Base-by-base conservation (phyloP, 345 rosid species). In the Firmiana major region DNA sequence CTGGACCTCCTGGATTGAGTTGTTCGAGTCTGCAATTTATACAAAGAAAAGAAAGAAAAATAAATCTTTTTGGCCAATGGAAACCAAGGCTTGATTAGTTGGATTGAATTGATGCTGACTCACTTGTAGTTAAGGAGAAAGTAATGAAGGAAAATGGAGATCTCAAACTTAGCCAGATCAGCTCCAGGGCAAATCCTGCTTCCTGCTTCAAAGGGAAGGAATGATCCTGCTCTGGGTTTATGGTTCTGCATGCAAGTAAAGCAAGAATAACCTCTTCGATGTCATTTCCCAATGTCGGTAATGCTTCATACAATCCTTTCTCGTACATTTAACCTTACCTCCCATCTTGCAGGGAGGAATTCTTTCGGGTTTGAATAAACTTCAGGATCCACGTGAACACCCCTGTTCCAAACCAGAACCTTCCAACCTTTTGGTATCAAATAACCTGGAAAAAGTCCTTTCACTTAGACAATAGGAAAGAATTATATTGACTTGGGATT, bases 381-480 rank as follows among this genome's bases (percentile, higher is more conserved):
- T 71, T 86, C 85, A 68, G 87, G 79, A 71, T 87, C 82, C 54
- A 79, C 28, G 51, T 86, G 89, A 48, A 84, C 83, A 22, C 74
- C 82, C 49, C 89, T 87, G 63, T 73, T 79, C 83, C 88, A 85
- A 6, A 83, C 79, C 78, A 89, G 46, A 62, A 86, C 84, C 63
- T 84, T 87, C 90, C 90, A 89, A 2, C 89, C 90, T 78, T 85
- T 85, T 36, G 90, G 91, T 40, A 86, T 78, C n/a, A 79, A 53
- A 42, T 85, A 85, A 60, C 89, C 89, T 88, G 73, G 3, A 17
- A 43, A 72, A 58, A 28, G 42, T 3, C 8, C 5, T 31, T 21
- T 42, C 6, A 62, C 3, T 22, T 0, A 12, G 12, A 6, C 2
- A 15, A 62, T 15, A 22, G 28, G 24, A 21, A 58, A 10, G 13